Evolutionary conservation across 495 filamentous ascomycete genomes (phyloP).

Genomic region (Penicillium odoratum): DNA sequence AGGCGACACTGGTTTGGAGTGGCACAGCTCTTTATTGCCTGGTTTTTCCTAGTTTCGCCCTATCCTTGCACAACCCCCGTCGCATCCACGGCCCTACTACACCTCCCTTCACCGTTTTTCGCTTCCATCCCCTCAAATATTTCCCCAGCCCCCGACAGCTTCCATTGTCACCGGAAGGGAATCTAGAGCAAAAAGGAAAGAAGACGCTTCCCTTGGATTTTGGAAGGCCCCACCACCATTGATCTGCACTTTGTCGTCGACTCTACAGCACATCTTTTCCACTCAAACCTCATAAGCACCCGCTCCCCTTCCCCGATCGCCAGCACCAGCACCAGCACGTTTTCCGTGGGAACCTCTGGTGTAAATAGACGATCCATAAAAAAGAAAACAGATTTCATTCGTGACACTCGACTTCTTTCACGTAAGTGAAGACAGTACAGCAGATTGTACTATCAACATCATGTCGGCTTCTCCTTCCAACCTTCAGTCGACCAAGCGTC

Average conservation of each 20-base stretch:
- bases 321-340: slow-evolving; percentile 83
- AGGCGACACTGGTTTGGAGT: slow-evolving; percentile 14
- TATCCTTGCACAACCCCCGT: slow-evolving; percentile 18
- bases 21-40: slow-evolving; percentile 15
- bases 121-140: slow-evolving; percentile 14
- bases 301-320: slow-evolving; percentile 47
- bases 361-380: slow-evolving; percentile 78
- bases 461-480: slow-evolving; percentile 67
- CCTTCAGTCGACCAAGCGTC: slow-evolving; percentile 78
- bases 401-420: slow-evolving; percentile 44
- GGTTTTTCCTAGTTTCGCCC: slow-evolving; percentile 24
- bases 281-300: slow-evolving; percentile 40
- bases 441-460: slow-evolving; percentile 31
- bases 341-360: slow-evolving; percentile 84
- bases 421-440: slow-evolving; percentile 42
- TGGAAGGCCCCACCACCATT: slow-evolving; percentile 15
- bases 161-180: slow-evolving; percentile 17
- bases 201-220: neutral
- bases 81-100: slow-evolving; percentile 23
- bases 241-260: slow-evolving; percentile 33
- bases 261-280: slow-evolving; percentile 32
- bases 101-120: slow-evolving; percentile 15
- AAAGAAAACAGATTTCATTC: slow-evolving; percentile 45
- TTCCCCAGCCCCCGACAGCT: slow-evolving; percentile 1
- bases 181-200: slow-evolving; percentile 1